Conservation (phyloP, 306 rosid genomes). For the Sophora flavescens region DNA sequence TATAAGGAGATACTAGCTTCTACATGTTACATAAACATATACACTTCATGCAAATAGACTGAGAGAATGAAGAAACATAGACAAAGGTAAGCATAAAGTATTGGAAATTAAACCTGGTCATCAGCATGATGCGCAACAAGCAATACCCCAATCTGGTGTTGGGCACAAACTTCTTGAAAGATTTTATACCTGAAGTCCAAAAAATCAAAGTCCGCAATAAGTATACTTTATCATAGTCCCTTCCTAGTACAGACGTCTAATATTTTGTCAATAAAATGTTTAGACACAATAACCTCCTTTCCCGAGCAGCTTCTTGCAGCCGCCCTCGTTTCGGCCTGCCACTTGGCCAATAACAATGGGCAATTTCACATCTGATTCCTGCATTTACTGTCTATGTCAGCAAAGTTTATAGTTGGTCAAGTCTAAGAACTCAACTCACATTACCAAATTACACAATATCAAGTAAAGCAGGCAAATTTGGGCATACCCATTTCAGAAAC, state of each 20-base stretch:
- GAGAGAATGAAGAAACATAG: conserved; percentile 13
- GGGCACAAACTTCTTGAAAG: conserved; percentile 76
- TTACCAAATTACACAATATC: conserved; percentile 40
- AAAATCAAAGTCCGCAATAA: conserved; percentile 27
- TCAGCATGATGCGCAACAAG: conserved; percentile 94
- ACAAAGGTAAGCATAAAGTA: conserved; percentile 3
- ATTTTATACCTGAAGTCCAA: conserved; percentile 68
- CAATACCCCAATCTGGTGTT: conserved; percentile 70
- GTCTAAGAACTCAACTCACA: conserved; percentile 23
- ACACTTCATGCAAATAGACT: conserved; percentile 32
- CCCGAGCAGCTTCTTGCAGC: conserved; percentile 96
- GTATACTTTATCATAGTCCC: conserved; percentile 27
- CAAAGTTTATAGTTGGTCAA: conserved; percentile 26
- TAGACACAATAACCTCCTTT: conserved; percentile 68
- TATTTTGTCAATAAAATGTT: background rate
- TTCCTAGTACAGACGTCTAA: conserved; percentile 10
- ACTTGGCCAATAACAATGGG: conserved; percentile 74
- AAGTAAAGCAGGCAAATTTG: conserved; percentile 3
- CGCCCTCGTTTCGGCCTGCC: conserved; percentile 93
- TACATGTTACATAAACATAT: background rate
- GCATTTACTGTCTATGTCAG: conserved; percentile 41
- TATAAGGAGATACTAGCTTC: background rate
- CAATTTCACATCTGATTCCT: conserved; percentile 86
- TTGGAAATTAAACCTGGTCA: conserved; percentile 74
- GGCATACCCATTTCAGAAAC: conserved; percentile 76